These are phyloP conservation scores for Metroxylon sagu DNA, from an alignment of 176 grass and related monocot species.

Conservation along the genomic window DNA sequence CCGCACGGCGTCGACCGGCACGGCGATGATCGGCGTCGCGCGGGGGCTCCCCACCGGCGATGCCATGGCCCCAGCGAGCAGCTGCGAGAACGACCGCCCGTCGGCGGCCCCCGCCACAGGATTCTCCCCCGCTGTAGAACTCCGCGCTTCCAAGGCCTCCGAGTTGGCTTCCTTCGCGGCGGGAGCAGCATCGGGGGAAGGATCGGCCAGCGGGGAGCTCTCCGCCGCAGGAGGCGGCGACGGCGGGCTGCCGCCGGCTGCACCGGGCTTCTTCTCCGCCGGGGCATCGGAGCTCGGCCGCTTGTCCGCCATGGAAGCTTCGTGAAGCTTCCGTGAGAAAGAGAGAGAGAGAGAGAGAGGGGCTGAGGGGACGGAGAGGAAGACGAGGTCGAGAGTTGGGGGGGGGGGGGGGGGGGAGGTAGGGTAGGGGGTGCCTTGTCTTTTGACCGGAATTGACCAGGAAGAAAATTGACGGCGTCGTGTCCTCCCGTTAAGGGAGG, in stretches of 20 bases:
- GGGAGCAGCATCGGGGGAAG: neutral
- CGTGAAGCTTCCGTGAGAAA: neutral
- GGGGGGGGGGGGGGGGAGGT: no score
- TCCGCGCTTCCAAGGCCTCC: neutral
- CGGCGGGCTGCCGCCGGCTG: neutral
- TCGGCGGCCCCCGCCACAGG: neutral
- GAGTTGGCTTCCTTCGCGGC: neutral
- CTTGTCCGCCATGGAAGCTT: slow-evolving; percentile 1
- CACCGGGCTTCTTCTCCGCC: neutral
- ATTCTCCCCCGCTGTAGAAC: no score
- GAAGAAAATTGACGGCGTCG: no score
- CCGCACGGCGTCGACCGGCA: slow-evolving; percentile 29
- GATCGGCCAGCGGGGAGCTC: neutral
- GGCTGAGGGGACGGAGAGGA: slow-evolving; percentile 27
- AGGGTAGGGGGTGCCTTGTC: no score
- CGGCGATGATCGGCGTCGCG: slow-evolving; percentile 7
- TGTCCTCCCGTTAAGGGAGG: no score
- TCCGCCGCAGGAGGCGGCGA: neutral
- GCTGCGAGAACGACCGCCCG: slow-evolving; percentile 24
- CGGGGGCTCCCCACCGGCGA: slow-evolving; percentile 17
- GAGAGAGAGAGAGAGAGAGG: neutral
- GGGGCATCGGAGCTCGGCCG: neutral
- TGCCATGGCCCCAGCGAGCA: slow-evolving; percentile 16
- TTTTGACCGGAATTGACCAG: no score
- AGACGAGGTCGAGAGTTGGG: neutral